Evolutionary conservation across 345 rosid genomes (phyloP).

Genomic region (Pseudoturritis turrita): DNA sequence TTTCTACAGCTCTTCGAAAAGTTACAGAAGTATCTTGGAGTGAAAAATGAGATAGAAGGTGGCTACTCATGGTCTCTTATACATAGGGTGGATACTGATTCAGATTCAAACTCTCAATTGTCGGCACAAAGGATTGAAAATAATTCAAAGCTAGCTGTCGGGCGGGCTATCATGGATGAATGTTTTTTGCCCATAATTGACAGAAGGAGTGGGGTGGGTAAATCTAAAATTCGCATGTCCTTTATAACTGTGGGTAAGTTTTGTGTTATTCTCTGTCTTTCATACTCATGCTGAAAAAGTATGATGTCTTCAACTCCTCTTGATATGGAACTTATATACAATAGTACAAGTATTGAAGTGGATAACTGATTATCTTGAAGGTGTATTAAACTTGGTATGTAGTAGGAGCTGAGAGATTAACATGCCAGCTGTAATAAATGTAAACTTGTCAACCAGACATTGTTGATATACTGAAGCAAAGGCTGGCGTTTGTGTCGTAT

Average conservation of each 20-base stretch:
- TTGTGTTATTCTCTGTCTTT: background rate
- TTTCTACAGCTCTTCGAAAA: constrained; percentile 61
- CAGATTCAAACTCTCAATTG: constrained; percentile 4
- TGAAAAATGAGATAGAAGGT: constrained; percentile 25
- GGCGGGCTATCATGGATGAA: constrained; percentile 33
- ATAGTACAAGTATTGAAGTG: no score
- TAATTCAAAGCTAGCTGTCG: constrained; percentile 37
- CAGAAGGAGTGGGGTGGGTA: constrained; percentile 33
- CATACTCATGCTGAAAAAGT: background rate
- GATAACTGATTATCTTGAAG: background rate
- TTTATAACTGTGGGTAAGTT: constrained; percentile 35
- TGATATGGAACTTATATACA: background rate
- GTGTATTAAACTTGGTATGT: background rate
- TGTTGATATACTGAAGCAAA: background rate
- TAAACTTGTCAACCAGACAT: background rate
- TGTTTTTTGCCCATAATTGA: constrained; percentile 35
- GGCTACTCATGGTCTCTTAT: constrained; percentile 39
- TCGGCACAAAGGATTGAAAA: constrained; percentile 22
- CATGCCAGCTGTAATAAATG: background rate
- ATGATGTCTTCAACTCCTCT: background rate
- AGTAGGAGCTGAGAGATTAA: background rate
- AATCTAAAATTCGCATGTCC: constrained; percentile 31
- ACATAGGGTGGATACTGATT: constrained; percentile 24
- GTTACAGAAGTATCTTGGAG: constrained; percentile 69
- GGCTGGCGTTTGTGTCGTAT: background rate